Conservation (phyloP, 2,329 filamentous ascomycete genomes). For the Colletotrichum cereale region DNA sequence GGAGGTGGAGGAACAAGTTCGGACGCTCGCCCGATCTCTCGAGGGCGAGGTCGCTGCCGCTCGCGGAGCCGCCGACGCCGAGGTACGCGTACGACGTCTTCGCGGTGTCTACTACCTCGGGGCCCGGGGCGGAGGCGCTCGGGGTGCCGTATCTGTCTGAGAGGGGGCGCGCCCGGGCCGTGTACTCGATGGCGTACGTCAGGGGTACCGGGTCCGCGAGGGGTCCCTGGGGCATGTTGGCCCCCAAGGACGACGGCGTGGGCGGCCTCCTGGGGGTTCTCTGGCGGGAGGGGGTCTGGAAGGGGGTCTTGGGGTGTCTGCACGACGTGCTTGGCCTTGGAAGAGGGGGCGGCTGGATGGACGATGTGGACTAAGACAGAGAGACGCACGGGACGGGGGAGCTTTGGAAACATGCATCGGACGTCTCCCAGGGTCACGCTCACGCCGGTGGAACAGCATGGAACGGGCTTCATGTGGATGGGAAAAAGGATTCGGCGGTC, state of each 20-base stretch:
- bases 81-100: neutral
- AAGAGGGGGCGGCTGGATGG: too few species aligned
- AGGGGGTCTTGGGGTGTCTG: neutral
- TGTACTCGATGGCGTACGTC: slow-evolving; percentile 14
- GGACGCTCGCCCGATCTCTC: neutral
- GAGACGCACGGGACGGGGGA: neutral
- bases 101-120: neutral
- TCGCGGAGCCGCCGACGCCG: slow-evolving; percentile 12
- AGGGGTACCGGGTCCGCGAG: slow-evolving; percentile 13
- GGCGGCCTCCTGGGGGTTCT: neutral
- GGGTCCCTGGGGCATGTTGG: neutral
- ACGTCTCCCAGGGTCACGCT: neutral
- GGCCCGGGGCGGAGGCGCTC: neutral
- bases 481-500: neutral
- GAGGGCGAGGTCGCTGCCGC: slow-evolving; percentile 3
- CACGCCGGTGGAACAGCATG: neutral
- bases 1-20: neutral
- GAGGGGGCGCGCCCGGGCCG: slow-evolving; percentile 4
- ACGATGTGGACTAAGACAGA: slow-evolving; percentile 16
- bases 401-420: neutral
- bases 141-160: neutral
- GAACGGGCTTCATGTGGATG: neutral
- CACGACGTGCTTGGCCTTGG: neutral
- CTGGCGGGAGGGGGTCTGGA: slow-evolving; percentile 1
- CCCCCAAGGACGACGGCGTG: neutral